Evolutionary conservation across 352 stramenopile genomes (phyloP).

Genomic region (Phytophthora meadii): DNA sequence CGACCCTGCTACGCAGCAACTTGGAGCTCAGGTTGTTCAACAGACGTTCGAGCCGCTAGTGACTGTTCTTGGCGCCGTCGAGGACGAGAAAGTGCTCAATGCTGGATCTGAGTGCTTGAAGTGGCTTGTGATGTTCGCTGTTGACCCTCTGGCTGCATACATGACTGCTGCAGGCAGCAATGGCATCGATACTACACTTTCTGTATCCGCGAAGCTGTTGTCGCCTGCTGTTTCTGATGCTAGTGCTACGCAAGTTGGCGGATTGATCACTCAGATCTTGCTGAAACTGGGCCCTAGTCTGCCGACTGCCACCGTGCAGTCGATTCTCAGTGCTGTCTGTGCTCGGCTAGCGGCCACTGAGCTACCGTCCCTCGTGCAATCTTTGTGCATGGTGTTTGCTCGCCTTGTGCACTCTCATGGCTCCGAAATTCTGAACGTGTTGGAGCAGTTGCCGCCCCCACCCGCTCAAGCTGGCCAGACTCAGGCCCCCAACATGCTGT

Average conservation of each 20-base stretch:
- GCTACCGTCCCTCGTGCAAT: constrained; percentile 79
- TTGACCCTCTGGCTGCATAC: constrained; percentile 68
- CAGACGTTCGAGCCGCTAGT: constrained; percentile 79
- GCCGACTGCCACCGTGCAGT: constrained; percentile 71
- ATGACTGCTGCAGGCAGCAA: constrained; percentile 41
- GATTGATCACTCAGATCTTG: constrained; percentile 84
- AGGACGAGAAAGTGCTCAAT: constrained; percentile 84
- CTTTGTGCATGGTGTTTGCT: constrained; percentile 85
- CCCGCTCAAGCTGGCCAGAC: constrained; percentile 11
- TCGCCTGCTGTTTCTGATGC: constrained; percentile 73
- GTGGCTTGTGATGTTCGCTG: constrained; percentile 83
- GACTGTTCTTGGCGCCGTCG: constrained; percentile 56
- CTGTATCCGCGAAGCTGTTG: constrained; percentile 73
- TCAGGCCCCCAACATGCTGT: constrained; percentile 64
- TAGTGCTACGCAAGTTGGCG: constrained; percentile 74
- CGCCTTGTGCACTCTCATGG: constrained; percentile 81
- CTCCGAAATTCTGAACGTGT: constrained; percentile 65
- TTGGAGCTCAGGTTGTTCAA: constrained; percentile 73
- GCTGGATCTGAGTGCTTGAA: constrained; percentile 82
- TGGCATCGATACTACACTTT: constrained; percentile 75
- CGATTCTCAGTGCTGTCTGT: constrained; percentile 76
- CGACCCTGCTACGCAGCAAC: constrained; percentile 47
- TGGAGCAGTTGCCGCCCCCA: constrained; percentile 72
- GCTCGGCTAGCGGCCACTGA: constrained; percentile 69
- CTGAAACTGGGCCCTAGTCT: constrained; percentile 69